Conservation (phyloP, 805 yeast species). For the Metschnikowia proteae region DNA sequence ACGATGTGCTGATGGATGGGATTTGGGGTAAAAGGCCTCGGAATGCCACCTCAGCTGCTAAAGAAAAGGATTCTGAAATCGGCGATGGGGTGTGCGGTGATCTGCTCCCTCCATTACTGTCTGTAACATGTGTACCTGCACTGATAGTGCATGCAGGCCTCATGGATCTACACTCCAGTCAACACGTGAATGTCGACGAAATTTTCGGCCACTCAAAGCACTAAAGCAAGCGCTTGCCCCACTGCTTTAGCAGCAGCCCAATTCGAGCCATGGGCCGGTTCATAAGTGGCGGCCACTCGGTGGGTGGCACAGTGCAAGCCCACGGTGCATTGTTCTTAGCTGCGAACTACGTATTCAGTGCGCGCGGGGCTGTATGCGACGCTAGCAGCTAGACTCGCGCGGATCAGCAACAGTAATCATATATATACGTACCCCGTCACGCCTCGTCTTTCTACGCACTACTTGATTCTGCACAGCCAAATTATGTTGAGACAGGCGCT, state of each 20-base stretch:
- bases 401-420: slow-evolving; percentile 3
- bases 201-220: no score
- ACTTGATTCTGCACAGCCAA: slow-evolving; percentile 9
- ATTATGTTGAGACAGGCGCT: slow-evolving; percentile 11
- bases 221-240: no score
- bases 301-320: not conserved
- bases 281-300: no score
- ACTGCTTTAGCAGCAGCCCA: no score
- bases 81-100: slow-evolving; percentile 1
- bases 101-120: slow-evolving; percentile 1
- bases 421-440: slow-evolving; percentile 2
- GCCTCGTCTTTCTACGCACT: slow-evolving; percentile 4
- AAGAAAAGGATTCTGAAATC: not conserved
- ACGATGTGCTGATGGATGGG: no score
- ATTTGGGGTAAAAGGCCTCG: not conserved
- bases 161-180: not conserved
- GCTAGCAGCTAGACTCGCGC: not conserved
- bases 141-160: slow-evolving; percentile 1
- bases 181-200: no score
- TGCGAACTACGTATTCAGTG: not conserved
- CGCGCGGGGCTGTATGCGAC: slow-evolving; percentile 1
- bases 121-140: slow-evolving; percentile 3
- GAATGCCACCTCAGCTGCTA: not conserved
- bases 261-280: no score
- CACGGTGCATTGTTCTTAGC: not conserved